phyloP scores from a whole-genome alignment of 495 filamentous ascomycete species.

The Penicillium waksmanii region DNA sequence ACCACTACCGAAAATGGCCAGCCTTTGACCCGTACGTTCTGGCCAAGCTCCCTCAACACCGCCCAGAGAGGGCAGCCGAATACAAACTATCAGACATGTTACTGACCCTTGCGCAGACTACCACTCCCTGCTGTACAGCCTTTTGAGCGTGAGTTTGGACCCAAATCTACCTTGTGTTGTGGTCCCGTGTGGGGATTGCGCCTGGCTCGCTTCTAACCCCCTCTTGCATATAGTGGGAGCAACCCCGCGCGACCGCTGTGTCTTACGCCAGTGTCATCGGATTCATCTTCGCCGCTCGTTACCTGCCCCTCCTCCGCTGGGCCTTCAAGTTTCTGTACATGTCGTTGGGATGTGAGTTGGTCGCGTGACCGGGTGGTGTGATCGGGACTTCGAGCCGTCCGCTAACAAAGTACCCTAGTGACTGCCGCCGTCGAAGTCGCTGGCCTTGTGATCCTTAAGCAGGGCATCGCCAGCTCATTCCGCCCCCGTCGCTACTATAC shows the following conservation, averaged over 20 bases:
- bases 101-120: slow-evolving; percentile 59
- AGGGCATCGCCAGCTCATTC: slow-evolving; percentile 82
- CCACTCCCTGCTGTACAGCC: slow-evolving; percentile 91
- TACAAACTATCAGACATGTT: not conserved
- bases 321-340: slow-evolving; percentile 83
- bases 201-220: slow-evolving; percentile 28
- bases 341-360: slow-evolving; percentile 61
- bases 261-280: slow-evolving; percentile 73
- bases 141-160: slow-evolving; percentile 67
- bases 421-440: slow-evolving; percentile 77
- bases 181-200: not conserved
- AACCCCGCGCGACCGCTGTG: slow-evolving; percentile 80
- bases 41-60: not conserved
- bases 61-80: not conserved
- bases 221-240: slow-evolving; percentile 59
- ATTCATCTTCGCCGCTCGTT: slow-evolving; percentile 88
- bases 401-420: slow-evolving; percentile 42
- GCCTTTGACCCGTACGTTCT: slow-evolving; percentile 72
- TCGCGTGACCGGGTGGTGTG: slow-evolving; percentile 20
- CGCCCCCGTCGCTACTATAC: slow-evolving; percentile 93
- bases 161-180: not conserved
- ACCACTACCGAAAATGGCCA: slow-evolving; percentile 79
- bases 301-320: slow-evolving; percentile 86
- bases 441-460: slow-evolving; percentile 74
- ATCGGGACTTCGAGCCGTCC: not conserved